These are phyloP conservation scores for Phanerochaete carnosa DNA, from an alignment of 768 basidiomycete species.

Conservation along the genomic window DNA sequence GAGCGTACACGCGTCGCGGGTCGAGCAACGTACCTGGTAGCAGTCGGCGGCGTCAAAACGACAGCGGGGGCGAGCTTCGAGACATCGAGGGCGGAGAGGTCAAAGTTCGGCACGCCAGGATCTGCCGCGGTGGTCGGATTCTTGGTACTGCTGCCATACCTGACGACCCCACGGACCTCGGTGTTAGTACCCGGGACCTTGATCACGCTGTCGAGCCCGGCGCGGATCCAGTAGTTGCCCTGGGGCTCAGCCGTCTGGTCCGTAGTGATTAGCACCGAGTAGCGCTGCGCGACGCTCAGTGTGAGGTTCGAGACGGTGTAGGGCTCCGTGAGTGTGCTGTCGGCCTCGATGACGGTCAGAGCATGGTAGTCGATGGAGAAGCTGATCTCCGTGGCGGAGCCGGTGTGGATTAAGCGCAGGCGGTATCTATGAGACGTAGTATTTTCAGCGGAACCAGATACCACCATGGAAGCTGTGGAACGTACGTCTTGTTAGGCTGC, in stretches of 20 bases:
- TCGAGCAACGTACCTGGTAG: conserved; percentile 1
- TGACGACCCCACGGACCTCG: background rate
- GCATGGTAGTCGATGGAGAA: conserved; percentile 45
- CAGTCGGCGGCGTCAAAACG: background rate
- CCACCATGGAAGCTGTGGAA: conserved; percentile 16
- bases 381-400: conserved; percentile 40
- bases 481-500: too few relatives aligned
- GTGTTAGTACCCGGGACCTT: too few relatives aligned
- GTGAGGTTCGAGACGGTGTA: conserved; percentile 36
- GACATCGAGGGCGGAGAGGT: conserved; percentile 7
- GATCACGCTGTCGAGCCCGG: too few relatives aligned
- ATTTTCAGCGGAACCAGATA: conserved; percentile 21
- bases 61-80: conserved; percentile 3
- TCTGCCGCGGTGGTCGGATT: conserved; percentile 3
- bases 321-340: conserved; percentile 41
- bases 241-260: too few relatives aligned
- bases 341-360: conserved; percentile 46
- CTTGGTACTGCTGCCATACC: background rate
- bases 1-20: conserved; percentile 19
- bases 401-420: conserved; percentile 46
- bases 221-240: too few relatives aligned
- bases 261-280: conserved; percentile 42
- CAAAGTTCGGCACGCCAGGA: conserved; percentile 3
- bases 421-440: conserved; percentile 40
- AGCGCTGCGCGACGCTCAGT: conserved; percentile 46